Conservation (phyloP, 306 rosid genomes). For the Astragalus membranaceus region DNA sequence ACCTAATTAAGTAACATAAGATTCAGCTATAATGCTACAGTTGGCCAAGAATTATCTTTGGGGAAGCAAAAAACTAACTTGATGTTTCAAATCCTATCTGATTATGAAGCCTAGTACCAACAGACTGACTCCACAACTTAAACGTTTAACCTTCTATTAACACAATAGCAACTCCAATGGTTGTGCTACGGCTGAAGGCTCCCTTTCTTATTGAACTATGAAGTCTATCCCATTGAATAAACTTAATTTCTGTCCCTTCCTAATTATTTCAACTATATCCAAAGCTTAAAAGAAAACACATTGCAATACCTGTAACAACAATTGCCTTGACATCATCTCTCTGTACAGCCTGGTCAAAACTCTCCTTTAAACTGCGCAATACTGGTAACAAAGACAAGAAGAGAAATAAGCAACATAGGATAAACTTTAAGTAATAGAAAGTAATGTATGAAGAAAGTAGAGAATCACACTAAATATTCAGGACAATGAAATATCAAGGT, state of each 20-base stretch:
- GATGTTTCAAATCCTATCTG: not conserved
- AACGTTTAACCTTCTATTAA: not conserved
- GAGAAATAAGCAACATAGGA: conserved; percentile 3
- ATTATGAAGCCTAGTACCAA: not conserved
- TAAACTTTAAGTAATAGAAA: not conserved
- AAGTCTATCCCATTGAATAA: not conserved
- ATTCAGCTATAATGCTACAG: conserved; percentile 8
- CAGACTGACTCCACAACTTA: not conserved
- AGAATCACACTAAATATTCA: not conserved
- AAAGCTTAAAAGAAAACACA: conserved; percentile 6
- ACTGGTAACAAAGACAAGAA: conserved; percentile 35
- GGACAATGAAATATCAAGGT: not conserved
- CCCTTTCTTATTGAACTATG: not conserved
- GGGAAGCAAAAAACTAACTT: conserved; percentile 9
- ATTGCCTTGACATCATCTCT: conserved; percentile 90
- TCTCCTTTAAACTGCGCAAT: conserved; percentile 57
- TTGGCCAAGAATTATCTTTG: not conserved
- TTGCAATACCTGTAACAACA: conserved; percentile 62
- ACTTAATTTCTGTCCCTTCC: not conserved
- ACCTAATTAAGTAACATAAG: conserved; percentile 39
- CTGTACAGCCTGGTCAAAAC: conserved; percentile 57
- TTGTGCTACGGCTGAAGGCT: not conserved
- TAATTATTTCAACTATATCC: not conserved
- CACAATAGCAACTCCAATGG: not conserved
- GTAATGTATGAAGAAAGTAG: not conserved